Percentiles rank a stretch among this genome's conserved stretches.
Evolutionary conservation across 129 eudicot species (phyloP).

Genomic region (Escallonia rubra): DNA sequence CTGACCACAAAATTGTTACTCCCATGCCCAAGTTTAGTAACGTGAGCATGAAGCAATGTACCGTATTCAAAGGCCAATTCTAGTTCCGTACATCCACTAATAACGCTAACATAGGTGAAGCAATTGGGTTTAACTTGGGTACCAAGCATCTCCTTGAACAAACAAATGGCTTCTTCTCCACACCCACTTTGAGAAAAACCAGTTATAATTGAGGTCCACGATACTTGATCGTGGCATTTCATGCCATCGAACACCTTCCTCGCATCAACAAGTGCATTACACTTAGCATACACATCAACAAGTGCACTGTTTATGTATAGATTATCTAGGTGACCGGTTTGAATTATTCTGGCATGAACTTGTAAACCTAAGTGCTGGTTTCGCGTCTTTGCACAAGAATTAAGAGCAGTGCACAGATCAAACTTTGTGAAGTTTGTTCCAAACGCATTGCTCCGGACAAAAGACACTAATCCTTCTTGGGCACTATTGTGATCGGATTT

Average conservation of each 20-base stretch:
- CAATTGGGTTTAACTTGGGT: constrained; percentile 30
- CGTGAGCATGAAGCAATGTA: constrained; percentile 36
- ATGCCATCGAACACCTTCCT: constrained; percentile 32
- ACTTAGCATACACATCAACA: constrained; percentile 41
- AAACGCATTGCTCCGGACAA: constrained; percentile 2
- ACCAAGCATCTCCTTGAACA: constrained; percentile 35
- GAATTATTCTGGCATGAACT: constrained; percentile 29
- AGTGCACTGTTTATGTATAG: constrained; percentile 33
- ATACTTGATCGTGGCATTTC: constrained; percentile 34
- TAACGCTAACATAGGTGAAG: constrained; percentile 44
- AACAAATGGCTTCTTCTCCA: constrained; percentile 26
- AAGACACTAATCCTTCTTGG: constrained; percentile 1
- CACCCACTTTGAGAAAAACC: constrained; percentile 41
- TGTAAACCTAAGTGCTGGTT: constrained; percentile 31
- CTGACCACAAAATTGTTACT: constrained; percentile 29
- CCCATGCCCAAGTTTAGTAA: constrained; percentile 29
- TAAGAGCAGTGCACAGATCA: constrained; percentile 29
- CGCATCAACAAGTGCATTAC: constrained; percentile 28
- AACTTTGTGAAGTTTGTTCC: constrained; percentile 30
- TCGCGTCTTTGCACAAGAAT: constrained; percentile 26
- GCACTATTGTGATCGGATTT: constrained; percentile 12
- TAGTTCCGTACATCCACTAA: constrained; percentile 29
- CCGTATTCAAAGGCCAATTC: constrained; percentile 30
- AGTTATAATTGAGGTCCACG: constrained; percentile 49
- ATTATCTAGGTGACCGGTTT: constrained; percentile 24